Percentiles rank a stretch among this genome's conserved stretches.
Conservation (phyloP, 306 rosid genomes). For the Fagus crenata region DNA sequence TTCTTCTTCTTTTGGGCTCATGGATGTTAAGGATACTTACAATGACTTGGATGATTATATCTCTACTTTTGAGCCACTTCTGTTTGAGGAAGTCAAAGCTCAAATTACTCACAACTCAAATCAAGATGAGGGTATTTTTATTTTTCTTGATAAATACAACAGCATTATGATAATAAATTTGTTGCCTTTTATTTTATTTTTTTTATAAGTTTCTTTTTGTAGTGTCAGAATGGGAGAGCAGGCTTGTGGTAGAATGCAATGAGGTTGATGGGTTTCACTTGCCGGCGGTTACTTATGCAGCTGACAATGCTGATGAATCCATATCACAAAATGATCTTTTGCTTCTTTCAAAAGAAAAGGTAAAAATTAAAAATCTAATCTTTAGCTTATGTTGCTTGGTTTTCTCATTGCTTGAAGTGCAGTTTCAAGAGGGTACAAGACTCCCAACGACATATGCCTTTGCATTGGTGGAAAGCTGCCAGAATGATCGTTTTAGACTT, state of each 20-base stretch:
- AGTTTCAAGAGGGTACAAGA: conserved; percentile 50
- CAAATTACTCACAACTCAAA: conserved; percentile 61
- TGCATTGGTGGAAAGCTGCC: conserved; percentile 77
- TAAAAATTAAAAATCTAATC: conserved; percentile 24
- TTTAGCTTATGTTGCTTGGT: conserved; percentile 13
- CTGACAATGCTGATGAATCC: conserved; percentile 40
- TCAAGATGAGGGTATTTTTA: conserved; percentile 51
- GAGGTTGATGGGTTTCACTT: conserved; percentile 79
- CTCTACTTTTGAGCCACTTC: conserved; percentile 82
- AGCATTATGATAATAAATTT: neutral
- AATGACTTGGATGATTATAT: conserved; percentile 73
- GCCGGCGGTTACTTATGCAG: conserved; percentile 47
- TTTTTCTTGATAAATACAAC: neutral
- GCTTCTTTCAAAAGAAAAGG: conserved; percentile 76
- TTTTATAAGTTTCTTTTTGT: conserved; percentile 29
- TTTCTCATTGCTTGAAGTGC: conserved; percentile 24
- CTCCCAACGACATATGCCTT: conserved; percentile 70
- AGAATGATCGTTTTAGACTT: conserved; percentile 50
- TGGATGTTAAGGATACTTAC: conserved; percentile 51
- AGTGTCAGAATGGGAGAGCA: conserved; percentile 65
- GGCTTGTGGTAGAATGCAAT: conserved; percentile 55
- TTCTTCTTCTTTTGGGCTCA: conserved; percentile 31
- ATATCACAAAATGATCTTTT: conserved; percentile 74
- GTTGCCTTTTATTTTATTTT: neutral
- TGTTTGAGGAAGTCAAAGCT: conserved; percentile 83